Conservation (phyloP, 1,284 basidiomycete genomes). For the Paramarasmius palmivorus region DNA sequence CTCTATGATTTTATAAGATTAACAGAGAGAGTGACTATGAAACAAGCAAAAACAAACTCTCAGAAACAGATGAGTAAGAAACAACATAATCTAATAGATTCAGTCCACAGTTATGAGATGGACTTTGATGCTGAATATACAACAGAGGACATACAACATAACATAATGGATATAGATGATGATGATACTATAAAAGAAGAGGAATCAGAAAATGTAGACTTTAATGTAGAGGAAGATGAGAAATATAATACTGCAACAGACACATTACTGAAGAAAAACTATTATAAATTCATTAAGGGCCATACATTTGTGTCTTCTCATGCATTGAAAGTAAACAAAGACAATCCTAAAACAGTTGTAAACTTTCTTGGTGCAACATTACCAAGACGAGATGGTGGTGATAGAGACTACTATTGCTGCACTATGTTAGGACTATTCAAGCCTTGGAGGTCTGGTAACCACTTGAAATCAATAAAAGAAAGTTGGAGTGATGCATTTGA, state of each 20-base stretch:
- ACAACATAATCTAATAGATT: not conserved
- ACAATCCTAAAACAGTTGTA: not conserved
- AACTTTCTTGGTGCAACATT: not conserved
- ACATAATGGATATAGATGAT: no score
- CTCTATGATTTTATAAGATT: slow-evolving; percentile 1
- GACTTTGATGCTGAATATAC: no score
- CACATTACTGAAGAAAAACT: not conserved
- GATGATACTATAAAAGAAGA: no score
- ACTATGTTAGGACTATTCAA: slow-evolving; percentile 30
- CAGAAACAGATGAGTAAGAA: not conserved
- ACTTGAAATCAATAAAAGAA: slow-evolving; percentile 16
- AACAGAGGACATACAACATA: no score
- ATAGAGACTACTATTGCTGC: slow-evolving; percentile 26
- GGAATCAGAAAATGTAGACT: no score
- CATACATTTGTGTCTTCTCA: not conserved
- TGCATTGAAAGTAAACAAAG: not conserved
- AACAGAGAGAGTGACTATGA: not conserved
- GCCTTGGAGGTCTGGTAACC: slow-evolving; percentile 20
- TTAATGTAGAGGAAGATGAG: no score
- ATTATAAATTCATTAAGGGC: not conserved
- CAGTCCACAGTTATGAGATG: no score
- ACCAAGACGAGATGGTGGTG: slow-evolving; percentile 19
- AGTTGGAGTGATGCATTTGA: slow-evolving; percentile 25
- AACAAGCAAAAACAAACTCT: not conserved
- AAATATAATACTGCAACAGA: no score